Evolutionary conservation across 345 rosid species (phyloP).

Genomic region (Salix suchowensis): DNA sequence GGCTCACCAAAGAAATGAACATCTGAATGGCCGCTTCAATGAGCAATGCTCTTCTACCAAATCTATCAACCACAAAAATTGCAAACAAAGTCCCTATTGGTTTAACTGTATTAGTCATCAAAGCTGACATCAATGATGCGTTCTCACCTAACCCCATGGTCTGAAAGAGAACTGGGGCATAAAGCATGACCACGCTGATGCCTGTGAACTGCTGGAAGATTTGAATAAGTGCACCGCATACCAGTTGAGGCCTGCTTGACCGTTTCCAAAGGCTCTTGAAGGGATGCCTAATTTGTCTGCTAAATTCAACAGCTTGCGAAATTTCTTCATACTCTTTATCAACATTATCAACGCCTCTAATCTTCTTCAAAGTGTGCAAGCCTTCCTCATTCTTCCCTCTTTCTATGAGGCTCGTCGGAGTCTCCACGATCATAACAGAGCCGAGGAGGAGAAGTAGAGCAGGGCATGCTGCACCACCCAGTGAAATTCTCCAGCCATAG

Average conservation of each 20-base stretch:
- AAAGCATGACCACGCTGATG: slow-evolving; percentile 47
- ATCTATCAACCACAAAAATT: slow-evolving; percentile 28
- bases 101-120: slow-evolving; percentile 36
- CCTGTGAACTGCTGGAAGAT: slow-evolving; percentile 75
- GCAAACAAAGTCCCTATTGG: slow-evolving; percentile 30
- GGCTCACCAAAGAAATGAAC: slow-evolving; percentile 29
- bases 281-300: slow-evolving; percentile 41
- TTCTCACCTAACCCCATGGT: slow-evolving; percentile 43
- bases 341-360: slow-evolving; percentile 53
- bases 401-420: slow-evolving; percentile 64
- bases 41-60: slow-evolving; percentile 41
- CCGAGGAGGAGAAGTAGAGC: slow-evolving; percentile 53
- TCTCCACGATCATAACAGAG: slow-evolving; percentile 54
- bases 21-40: slow-evolving; percentile 30
- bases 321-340: slow-evolving; percentile 45
- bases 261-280: slow-evolving; percentile 34
- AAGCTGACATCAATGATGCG: slow-evolving; percentile 46
- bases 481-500: slow-evolving; percentile 62
- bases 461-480: slow-evolving; percentile 61
- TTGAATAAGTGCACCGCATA: slow-evolving; percentile 46
- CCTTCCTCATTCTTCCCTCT: slow-evolving; percentile 45
- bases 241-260: slow-evolving; percentile 42
- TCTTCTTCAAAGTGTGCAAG: slow-evolving; percentile 30
- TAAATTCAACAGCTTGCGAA: slow-evolving; percentile 36
- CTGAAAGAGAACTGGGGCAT: slow-evolving; percentile 51